phyloP scores from a whole-genome alignment of 768 basidiomycete species.

The Pleurotus pulmonarius region DNA sequence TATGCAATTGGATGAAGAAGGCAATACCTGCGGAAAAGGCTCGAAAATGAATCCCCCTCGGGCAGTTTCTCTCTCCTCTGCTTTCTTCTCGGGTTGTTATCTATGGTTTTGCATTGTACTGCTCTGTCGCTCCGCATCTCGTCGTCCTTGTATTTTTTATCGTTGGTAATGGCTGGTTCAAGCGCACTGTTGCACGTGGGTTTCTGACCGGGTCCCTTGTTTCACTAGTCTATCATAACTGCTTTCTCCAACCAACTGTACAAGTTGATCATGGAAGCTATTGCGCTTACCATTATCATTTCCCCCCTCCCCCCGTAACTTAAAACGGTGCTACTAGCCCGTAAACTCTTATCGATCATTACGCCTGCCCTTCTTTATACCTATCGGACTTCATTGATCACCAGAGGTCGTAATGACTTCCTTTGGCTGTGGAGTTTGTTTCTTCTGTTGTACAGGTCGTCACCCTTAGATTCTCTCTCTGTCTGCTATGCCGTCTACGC shows the following conservation, averaged over 20 bases:
- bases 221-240: no score
- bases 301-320: neutral
- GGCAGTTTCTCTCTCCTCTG: neutral
- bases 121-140: neutral
- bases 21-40: slow-evolving; percentile 35
- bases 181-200: no score
- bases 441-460: no score
- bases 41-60: neutral
- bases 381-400: neutral
- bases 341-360: neutral
- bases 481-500: no score
- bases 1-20: slow-evolving; percentile 67
- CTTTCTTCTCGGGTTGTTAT: slow-evolving; percentile 7
- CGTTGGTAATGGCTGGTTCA: neutral
- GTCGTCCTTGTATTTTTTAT: neutral
- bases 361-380: neutral
- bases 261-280: neutral
- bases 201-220: no score
- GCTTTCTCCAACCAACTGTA: no score
- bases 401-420: no score
- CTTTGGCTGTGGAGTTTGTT: no score
- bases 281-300: neutral
- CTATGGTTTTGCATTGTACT: slow-evolving; percentile 6
- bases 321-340: neutral
- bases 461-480: no score